These are phyloP conservation scores for Fusarium scirpi DNA, from an alignment of 2,329 filamentous ascomycete genomes.

Conservation along the genomic window DNA sequence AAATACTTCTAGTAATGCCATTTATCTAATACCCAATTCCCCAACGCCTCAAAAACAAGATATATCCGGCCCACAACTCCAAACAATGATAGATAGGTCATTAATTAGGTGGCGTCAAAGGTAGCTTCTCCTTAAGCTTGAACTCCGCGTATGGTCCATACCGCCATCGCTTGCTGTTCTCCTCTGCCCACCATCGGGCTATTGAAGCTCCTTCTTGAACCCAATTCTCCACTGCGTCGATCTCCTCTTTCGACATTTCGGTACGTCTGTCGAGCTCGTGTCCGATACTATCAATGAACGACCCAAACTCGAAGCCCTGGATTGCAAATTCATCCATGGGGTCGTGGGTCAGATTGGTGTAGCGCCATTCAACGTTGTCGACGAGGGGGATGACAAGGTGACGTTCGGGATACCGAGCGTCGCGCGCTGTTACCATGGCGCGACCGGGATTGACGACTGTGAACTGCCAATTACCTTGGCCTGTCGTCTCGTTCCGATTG, in stretches of 20 bases:
- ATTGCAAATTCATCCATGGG: conserved; percentile 43
- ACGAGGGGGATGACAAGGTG: conserved; percentile 50
- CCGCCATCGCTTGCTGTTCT: conserved; percentile 52
- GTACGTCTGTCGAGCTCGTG: conserved; percentile 29
- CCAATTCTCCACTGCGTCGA: conserved; percentile 45
- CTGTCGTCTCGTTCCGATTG: conserved; percentile 25
- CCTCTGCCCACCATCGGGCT: conserved; percentile 51
- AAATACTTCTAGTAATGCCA: background rate
- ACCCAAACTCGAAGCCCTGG: conserved; percentile 46
- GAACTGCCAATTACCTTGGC: conserved; percentile 51
- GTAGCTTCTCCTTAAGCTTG: conserved; percentile 2
- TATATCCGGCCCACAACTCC: background rate
- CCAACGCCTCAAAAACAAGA: background rate
- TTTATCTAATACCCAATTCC: background rate
- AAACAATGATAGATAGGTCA: background rate
- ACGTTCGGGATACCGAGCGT: conserved; percentile 48
- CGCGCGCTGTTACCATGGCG: conserved; percentile 49
- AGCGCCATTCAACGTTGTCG: conserved; percentile 50
- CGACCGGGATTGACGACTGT: conserved; percentile 51
- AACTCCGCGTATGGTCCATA: conserved; percentile 33
- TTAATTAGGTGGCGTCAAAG: background rate
- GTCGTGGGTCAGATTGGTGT: conserved; percentile 47
- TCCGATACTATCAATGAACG: conserved; percentile 43
- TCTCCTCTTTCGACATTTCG: background rate
- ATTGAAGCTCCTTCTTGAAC: conserved; percentile 50